A percentile compares a stretch with the other conserved stretches of the same genome.
Evolutionary conservation across 352 stramenopile genomes (phyloP).

Genomic region (Thraustochytrium sp.): DNA sequence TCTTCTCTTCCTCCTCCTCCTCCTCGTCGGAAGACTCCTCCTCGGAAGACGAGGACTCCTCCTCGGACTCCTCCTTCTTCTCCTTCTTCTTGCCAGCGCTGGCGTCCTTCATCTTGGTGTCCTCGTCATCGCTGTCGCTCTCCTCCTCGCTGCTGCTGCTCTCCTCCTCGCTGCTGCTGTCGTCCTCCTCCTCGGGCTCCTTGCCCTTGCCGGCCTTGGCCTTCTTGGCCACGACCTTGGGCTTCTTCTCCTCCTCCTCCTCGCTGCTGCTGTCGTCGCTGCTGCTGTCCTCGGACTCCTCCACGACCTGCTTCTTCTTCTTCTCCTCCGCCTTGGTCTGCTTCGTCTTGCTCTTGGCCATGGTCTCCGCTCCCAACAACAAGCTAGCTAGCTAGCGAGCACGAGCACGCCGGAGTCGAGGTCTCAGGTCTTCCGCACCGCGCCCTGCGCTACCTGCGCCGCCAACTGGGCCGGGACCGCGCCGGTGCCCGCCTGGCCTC

Average conservation of each 20-base stretch:
- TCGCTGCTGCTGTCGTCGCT: not conserved
- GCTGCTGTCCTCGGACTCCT: not conserved
- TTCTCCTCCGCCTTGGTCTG: not conserved
- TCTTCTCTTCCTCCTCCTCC: not conserved
- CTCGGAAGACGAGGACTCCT: slow-evolving; percentile 37
- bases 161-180: not conserved
- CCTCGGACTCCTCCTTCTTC: not conserved
- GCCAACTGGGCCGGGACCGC: too few species aligned
- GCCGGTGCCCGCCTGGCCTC: too few species aligned
- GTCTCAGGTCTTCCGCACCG: too few species aligned
- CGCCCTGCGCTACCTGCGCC: too few species aligned
- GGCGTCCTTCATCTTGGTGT: slow-evolving; percentile 13
- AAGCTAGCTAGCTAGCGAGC: too few species aligned
- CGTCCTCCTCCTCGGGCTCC: slow-evolving; percentile 9
- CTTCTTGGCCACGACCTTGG: slow-evolving; percentile 27
- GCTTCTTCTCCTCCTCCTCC: not conserved
- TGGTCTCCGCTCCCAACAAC: too few species aligned
- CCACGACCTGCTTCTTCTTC: slow-evolving; percentile 7
- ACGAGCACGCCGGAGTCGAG: too few species aligned
- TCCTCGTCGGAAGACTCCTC: not conserved
- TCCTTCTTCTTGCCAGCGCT: not conserved
- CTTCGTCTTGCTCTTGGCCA: not conserved
- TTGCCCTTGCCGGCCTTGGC: not conserved
- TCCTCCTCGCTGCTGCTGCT: not conserved
- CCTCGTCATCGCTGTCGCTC: not conserved